Evolutionary conservation across 495 filamentous ascomycete genomes (phyloP).

Genomic region (Penicillium pancosmium): DNA sequence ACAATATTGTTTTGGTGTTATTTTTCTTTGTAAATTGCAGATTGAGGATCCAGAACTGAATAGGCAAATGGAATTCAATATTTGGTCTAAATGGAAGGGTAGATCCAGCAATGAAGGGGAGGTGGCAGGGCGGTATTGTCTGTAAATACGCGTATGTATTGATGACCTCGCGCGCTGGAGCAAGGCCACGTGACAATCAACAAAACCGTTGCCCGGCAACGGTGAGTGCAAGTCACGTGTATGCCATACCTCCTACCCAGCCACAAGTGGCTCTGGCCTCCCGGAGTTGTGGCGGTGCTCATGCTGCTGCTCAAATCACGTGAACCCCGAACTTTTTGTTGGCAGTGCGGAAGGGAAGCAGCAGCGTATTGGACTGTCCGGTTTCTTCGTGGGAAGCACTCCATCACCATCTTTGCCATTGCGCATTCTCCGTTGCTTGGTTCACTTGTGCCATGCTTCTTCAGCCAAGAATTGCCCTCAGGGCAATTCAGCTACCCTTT

Average conservation of each 20-base stretch:
- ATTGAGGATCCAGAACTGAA: conserved; percentile 15
- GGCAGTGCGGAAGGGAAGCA: not conserved
- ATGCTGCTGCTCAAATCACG: conserved; percentile 11
- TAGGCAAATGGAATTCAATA: conserved; percentile 13
- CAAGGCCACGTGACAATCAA: not conserved
- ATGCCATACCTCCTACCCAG: not conserved
- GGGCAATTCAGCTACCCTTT: conserved; percentile 52
- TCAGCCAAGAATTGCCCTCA: conserved; percentile 63
- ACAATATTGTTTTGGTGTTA: not conserved
- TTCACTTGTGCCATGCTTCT: conserved; percentile 51
- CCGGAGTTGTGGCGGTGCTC: not conserved
- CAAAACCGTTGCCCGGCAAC: conserved; percentile 25
- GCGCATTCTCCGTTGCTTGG: conserved; percentile 1
- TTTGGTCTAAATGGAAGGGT: conserved; percentile 13
- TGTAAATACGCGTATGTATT: conserved; percentile 24
- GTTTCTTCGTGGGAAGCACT: conserved; percentile 2
- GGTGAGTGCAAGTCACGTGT: not conserved
- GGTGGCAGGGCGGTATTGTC: conserved; percentile 19
- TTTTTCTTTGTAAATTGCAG: not conserved
- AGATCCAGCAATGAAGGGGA: conserved; percentile 34
- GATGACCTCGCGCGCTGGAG: conserved; percentile 1
- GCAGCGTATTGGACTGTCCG: not conserved
- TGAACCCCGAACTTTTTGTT: conserved; percentile 31
- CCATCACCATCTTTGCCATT: conserved; percentile 1
- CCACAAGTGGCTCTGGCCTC: not conserved